These are phyloP conservation scores for Ophiobolus disseminans DNA, from an alignment of 2,329 filamentous ascomycete genomes.

Conservation along the genomic window DNA sequence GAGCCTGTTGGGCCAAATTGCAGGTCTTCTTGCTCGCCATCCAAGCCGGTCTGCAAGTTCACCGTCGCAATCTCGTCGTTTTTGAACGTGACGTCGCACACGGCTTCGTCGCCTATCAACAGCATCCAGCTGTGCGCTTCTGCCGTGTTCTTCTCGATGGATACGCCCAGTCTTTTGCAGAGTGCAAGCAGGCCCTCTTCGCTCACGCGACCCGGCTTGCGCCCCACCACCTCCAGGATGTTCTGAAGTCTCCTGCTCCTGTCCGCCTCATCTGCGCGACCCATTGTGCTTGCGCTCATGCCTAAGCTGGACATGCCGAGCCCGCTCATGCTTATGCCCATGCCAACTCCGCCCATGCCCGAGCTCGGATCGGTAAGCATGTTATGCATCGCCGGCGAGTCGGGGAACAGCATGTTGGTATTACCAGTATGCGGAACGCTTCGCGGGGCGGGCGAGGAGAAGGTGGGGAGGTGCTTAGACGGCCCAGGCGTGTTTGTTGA, in stretches of 20 bases:
- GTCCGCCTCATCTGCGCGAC: slow-evolving; percentile 61
- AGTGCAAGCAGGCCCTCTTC: slow-evolving; percentile 77
- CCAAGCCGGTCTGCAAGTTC: slow-evolving; percentile 68
- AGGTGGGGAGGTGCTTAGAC: slow-evolving; percentile 46
- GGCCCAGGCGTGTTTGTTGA: slow-evolving; percentile 48
- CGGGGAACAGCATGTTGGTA: slow-evolving; percentile 48
- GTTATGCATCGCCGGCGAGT: slow-evolving; percentile 54
- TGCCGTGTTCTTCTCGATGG: slow-evolving; percentile 44
- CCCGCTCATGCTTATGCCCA: slow-evolving; percentile 50
- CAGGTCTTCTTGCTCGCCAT: slow-evolving; percentile 62
- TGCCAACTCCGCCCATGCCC: slow-evolving; percentile 41
- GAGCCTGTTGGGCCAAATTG: slow-evolving; percentile 61
- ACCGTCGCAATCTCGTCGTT: slow-evolving; percentile 62
- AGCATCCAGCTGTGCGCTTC: slow-evolving; percentile 43
- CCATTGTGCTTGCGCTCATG: slow-evolving; percentile 46
- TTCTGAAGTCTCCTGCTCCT: slow-evolving; percentile 61
- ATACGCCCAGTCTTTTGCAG: slow-evolving; percentile 70
- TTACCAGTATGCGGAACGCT: slow-evolving; percentile 51
- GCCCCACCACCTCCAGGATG: slow-evolving; percentile 71
- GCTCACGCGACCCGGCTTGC: slow-evolving; percentile 73
- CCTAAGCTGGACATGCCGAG: slow-evolving; percentile 52
- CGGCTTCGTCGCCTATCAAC: slow-evolving; percentile 43
- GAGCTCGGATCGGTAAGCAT: slow-evolving; percentile 50
- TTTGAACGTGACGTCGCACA: slow-evolving; percentile 38
- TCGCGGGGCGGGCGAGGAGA: slow-evolving; percentile 52